Evolutionary conservation across 2,329 filamentous ascomycete genomes (phyloP).

Genomic region (Cladosporium sp.): DNA sequence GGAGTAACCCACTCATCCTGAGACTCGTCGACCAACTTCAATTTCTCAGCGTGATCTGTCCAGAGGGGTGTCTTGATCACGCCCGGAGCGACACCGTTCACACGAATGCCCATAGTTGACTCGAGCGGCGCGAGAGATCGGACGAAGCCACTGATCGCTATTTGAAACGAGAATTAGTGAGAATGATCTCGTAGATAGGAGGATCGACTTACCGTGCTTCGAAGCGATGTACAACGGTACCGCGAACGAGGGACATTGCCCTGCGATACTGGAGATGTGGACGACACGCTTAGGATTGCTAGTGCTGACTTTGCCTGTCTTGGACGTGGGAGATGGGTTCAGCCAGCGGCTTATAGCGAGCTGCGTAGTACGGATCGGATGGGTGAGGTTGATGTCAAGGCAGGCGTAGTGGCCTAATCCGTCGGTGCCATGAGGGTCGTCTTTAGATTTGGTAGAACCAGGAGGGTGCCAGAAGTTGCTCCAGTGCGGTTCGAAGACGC

Average conservation of each 20-base stretch:
- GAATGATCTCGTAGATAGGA: too few relatives aligned
- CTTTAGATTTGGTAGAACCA: conserved; percentile 38
- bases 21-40: conserved; percentile 50
- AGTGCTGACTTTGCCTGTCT: conserved; percentile 34
- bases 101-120: conserved; percentile 51
- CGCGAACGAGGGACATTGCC: conserved; percentile 40
- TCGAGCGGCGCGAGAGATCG: conserved; percentile 54
- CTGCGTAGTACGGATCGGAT: conserved; percentile 50
- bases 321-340: conserved; percentile 32
- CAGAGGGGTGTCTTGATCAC: conserved; percentile 63
- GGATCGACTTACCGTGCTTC: conserved; percentile 38
- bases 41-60: conserved; percentile 62
- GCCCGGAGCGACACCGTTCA: conserved; percentile 62
- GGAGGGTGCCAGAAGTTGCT: conserved; percentile 53
- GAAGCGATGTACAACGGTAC: conserved; percentile 48
- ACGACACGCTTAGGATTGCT: conserved; percentile 49
- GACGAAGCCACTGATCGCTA: conserved; percentile 48
- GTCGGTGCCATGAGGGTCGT: conserved; percentile 31
- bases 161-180: neutral
- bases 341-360: conserved; percentile 49
- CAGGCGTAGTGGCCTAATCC: conserved; percentile 35
- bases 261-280: conserved; percentile 47
- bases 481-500: conserved; percentile 50
- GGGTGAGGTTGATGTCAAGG: conserved; percentile 51
- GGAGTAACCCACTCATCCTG: conserved; percentile 60